Conservation (phyloP, 2,329 filamentous ascomycete genomes). For the Erysiphe pulchra region DNA sequence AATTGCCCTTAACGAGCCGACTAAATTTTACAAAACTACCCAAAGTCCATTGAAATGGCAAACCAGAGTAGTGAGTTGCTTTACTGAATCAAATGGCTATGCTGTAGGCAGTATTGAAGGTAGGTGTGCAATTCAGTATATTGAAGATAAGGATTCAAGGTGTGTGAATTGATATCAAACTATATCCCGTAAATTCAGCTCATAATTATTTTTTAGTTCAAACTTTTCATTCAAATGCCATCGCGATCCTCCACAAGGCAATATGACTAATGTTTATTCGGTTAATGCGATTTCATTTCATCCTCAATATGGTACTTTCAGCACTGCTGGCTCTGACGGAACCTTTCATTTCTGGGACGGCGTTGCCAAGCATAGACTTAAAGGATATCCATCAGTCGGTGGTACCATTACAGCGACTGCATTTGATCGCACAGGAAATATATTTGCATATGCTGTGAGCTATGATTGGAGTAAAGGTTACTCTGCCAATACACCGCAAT, state of each 20-base stretch:
- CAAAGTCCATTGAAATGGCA: slow-evolving; percentile 97
- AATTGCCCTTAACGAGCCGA: slow-evolving; percentile 67
- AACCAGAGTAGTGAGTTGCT: slow-evolving; percentile 84
- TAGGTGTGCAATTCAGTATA: slow-evolving; percentile 91
- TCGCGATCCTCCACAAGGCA: slow-evolving; percentile 50
- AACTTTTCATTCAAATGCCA: slow-evolving; percentile 99
- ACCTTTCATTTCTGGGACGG: slow-evolving; percentile 97
- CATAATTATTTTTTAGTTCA: slow-evolving; percentile 23
- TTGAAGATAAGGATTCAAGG: slow-evolving; percentile 79
- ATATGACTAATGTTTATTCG: slow-evolving; percentile 69
- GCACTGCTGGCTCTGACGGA: slow-evolving; percentile 80
- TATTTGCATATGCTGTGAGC: slow-evolving; percentile 72
- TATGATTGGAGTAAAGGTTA: slow-evolving; percentile 99
- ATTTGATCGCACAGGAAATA: slow-evolving; percentile 69
- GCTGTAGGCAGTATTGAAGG: slow-evolving; percentile 93
- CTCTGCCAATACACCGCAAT: slow-evolving; percentile 49
- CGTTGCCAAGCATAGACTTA: slow-evolving; percentile 66
- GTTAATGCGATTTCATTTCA: slow-evolving; percentile 98
- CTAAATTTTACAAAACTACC: slow-evolving; percentile 83
- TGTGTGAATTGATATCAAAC: slow-evolving; percentile 15
- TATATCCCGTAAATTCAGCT: neutral
- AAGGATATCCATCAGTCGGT: slow-evolving; percentile 64
- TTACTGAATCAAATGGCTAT: slow-evolving; percentile 73
- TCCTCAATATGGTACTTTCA: slow-evolving; percentile 91
- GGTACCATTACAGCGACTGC: slow-evolving; percentile 73